Evolutionary conservation across 2,329 filamentous ascomycete species (phyloP).

Genomic region (Trichoderma breve): DNA sequence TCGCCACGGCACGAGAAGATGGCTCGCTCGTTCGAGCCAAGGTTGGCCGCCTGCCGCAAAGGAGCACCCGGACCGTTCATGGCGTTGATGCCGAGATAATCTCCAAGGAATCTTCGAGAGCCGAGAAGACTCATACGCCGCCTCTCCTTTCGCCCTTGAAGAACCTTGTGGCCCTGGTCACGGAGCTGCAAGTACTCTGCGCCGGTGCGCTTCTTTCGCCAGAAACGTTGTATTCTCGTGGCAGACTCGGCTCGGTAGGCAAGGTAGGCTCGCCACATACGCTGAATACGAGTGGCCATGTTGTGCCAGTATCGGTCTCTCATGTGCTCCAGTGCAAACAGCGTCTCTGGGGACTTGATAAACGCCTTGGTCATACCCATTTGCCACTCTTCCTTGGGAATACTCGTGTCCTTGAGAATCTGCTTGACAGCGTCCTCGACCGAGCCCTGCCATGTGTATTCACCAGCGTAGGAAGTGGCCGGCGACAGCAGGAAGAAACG

Average conservation of each 20-base stretch:
- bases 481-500: conserved; percentile 94
- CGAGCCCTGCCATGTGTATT: conserved; percentile 93
- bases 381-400: conserved; percentile 93
- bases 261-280: conserved; percentile 95
- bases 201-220: conserved; percentile 88
- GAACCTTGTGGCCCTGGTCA: conserved; percentile 79
- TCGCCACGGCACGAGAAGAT: conserved; percentile 92
- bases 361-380: conserved; percentile 97
- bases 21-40: conserved; percentile 69
- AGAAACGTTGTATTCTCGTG: conserved; percentile 90
- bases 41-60: conserved; percentile 70
- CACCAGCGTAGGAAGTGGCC: conserved; percentile 91
- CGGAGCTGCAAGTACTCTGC: conserved; percentile 85
- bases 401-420: conserved; percentile 94
- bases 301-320: conserved; percentile 98
- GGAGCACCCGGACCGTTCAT: conserved; percentile 75
- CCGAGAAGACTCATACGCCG: conserved; percentile 87
- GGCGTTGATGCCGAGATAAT: conserved; percentile 89
- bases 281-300: conserved; percentile 96
- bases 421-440: conserved; percentile 83
- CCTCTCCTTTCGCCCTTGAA: conserved; percentile 85
- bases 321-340: conserved; percentile 97
- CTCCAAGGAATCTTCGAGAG: conserved; percentile 87
- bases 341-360: conserved; percentile 94
- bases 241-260: conserved; percentile 90